These are phyloP conservation scores for Leccinum fallax DNA, from an alignment of 1,284 basidiomycete species.

Conservation along the genomic window DNA sequence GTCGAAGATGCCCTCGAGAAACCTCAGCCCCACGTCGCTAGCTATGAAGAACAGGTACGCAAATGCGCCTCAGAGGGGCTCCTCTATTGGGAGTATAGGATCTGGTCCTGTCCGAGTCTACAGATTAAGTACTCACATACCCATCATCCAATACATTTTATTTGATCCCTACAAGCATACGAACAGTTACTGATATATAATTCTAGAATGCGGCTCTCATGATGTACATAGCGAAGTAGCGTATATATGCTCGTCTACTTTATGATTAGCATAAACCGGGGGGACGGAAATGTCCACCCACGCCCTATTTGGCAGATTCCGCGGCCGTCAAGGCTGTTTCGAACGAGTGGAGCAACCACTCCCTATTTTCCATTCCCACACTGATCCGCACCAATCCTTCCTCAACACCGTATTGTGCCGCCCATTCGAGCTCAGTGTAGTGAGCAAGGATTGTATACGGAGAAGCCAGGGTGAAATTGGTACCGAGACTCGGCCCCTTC, in stretches of 20 bases:
- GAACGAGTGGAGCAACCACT: conserved; percentile 64
- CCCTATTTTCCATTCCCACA: conserved; percentile 86
- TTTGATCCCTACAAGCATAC: neutral
- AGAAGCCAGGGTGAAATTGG: conserved; percentile 93
- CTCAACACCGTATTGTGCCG: conserved; percentile 85
- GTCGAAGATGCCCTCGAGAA: conserved; percentile 66
- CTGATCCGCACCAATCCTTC: conserved; percentile 84
- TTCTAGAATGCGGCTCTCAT: neutral
- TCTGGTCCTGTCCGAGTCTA: too few relatives aligned
- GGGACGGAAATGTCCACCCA: neutral
- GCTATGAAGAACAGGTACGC: conserved; percentile 92
- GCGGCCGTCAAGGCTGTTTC: conserved; percentile 69
- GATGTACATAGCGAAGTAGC: neutral
- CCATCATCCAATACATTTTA: too few relatives aligned
- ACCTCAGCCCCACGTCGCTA: conserved; percentile 75
- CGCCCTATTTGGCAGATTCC: conserved; percentile 39
- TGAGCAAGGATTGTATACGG: conserved; percentile 96
- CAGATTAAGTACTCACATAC: too few relatives aligned
- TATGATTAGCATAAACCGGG: neutral
- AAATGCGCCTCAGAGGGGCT: neutral
- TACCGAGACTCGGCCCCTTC: conserved; percentile 94
- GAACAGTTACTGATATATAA: neutral
- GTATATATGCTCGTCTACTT: neutral
- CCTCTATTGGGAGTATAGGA: too few relatives aligned
- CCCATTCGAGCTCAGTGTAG: conserved; percentile 92